Base-by-base conservation (phyloP, 2,329 filamentous ascomycete species). In the Diaporthe destruens region DNA sequence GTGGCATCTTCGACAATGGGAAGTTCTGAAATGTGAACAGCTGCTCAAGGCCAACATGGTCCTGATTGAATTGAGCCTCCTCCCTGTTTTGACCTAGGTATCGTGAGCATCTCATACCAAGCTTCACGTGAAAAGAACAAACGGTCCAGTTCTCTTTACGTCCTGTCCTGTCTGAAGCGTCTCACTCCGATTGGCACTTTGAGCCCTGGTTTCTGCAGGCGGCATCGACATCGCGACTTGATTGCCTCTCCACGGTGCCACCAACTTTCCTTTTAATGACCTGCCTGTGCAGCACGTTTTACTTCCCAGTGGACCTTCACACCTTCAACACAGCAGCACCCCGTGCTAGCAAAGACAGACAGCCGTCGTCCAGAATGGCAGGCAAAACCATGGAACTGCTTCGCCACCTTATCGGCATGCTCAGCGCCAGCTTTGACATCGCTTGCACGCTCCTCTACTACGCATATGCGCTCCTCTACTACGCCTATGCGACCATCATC, bases 351-450 rank as follows among this genome's bases (percentile, higher is more conserved):
- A 54, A 51, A 8, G 16, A 23, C n/a, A 44, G 36, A 3, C 7
- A 16, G 29, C 9, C 8, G 8, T 42, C 49, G 55, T 36, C 47
- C 47, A 34, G 32, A 47, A 61, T 70, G 68, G 23, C 39, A 11
- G 44, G 61, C 32, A 23, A 29, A 16, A 29, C 44, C 23, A 29
- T 53, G 23, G 34, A 61, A 18, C 42, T 71, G n/a, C 39, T 66
- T 20, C 25, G 51, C 25, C 29, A 29, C 42, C 39, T 71, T 16
- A 12, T 51, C 23, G 23, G 51, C 20, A 39, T 47, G 6, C 34
- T 68, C 34, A 25, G 61, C 7, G 23, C 63, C 16, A 18, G 47
- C 1, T 54, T 59, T 23, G 44, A 42, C 9, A 14, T 44, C 12
- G 36, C 16, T 4, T 66, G 47, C 39, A 56, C 36, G 12, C 23